phyloP scores from a whole-genome alignment of 2,329 filamentous ascomycete genomes.

The Colletotrichum lini region DNA sequence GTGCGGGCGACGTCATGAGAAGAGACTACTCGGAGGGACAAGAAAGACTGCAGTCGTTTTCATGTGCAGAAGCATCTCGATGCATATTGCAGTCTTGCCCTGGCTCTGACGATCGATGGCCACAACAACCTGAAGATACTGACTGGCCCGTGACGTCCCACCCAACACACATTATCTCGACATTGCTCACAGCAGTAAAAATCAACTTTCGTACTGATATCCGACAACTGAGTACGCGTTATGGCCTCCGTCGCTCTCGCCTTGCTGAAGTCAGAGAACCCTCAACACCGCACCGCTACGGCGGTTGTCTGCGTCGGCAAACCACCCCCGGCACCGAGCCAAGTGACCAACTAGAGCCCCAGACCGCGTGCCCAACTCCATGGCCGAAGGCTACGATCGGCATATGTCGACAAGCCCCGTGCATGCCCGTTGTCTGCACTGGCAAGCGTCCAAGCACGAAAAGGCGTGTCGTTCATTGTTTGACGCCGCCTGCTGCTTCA shows the following conservation, averaged over 20 bases:
- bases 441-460: not conserved
- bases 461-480: not conserved
- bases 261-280: not conserved
- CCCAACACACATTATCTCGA: not conserved
- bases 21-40: not conserved
- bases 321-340: too few relatives aligned
- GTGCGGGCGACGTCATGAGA: not conserved
- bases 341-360: not conserved
- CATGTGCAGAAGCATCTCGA: not conserved
- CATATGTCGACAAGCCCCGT: slow-evolving; percentile 16
- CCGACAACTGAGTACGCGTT: not conserved
- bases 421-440: slow-evolving; percentile 5
- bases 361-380: not conserved
- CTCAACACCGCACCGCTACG: not conserved
- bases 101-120: not conserved
- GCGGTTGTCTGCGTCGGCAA: not conserved
- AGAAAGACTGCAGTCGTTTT: not conserved
- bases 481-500: not conserved
- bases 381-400: slow-evolving; percentile 15
- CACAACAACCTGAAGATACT: not conserved
- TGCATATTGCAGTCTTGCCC: not conserved
- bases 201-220: not conserved
- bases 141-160: not conserved
- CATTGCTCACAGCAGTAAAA: not conserved
- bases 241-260: not conserved